Evolutionary conservation across 306 rosid genomes (phyloP).

Genomic region (Urtica urens): DNA sequence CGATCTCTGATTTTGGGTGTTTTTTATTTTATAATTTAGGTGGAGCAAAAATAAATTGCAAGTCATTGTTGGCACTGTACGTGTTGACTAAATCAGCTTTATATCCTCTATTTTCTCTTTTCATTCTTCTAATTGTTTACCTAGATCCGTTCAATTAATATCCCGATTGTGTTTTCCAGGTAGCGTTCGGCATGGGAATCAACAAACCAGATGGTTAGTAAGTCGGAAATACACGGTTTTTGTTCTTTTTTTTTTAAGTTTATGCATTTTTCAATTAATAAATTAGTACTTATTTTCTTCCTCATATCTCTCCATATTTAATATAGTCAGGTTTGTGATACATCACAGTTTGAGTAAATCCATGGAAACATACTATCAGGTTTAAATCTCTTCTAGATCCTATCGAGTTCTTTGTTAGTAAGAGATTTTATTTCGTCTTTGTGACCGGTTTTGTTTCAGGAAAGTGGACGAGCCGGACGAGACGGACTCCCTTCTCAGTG

Average conservation of each 20-base stretch:
- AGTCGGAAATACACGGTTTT: slow-evolving; percentile 2
- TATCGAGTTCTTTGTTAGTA: neutral
- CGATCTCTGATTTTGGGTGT: slow-evolving; percentile 6
- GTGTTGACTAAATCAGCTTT: slow-evolving; percentile 23
- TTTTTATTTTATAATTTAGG: slow-evolving; percentile 32
- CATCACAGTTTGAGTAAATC: slow-evolving; percentile 98
- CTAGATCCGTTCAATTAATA: neutral
- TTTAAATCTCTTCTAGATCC: slow-evolving; percentile 20
- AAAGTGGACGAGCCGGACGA: slow-evolving; percentile 97
- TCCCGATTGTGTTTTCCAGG: slow-evolving; percentile 42
- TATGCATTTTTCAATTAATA: too few species aligned
- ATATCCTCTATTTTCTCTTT: too few species aligned
- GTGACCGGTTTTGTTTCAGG: slow-evolving; percentile 40
- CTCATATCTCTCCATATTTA: neutral
- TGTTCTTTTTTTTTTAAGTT: neutral
- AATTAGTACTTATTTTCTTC: slow-evolving; percentile 2
- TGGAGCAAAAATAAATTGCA: slow-evolving; percentile 86
- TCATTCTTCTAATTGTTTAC: neutral
- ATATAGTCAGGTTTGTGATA: slow-evolving; percentile 90
- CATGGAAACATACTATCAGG: slow-evolving; percentile 98
- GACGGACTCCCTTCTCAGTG: slow-evolving; percentile 98
- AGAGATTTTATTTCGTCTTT: slow-evolving; percentile 1
- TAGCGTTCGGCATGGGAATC: slow-evolving; percentile 99
- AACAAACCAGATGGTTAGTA: slow-evolving; percentile 97
- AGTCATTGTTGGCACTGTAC: slow-evolving; percentile 88